These are phyloP conservation scores for Dothideomycetes sp. DNA, from an alignment of 2,329 filamentous ascomycete species.

Conservation along the genomic window DNA sequence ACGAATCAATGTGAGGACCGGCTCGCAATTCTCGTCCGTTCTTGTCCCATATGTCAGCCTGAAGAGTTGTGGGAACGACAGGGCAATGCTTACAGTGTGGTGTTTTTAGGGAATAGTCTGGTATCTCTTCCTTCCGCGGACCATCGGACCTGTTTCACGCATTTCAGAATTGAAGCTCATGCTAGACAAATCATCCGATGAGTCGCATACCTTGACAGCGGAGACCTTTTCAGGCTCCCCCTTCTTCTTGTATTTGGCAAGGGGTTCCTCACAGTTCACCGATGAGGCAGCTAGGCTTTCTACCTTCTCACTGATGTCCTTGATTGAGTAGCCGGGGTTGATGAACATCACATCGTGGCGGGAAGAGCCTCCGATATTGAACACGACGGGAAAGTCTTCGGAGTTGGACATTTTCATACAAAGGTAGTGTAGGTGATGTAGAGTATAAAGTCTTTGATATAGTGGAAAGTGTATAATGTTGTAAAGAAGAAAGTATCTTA, in stretches of 20 bases:
- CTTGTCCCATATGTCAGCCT: not conserved
- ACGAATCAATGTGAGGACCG: conserved; percentile 21
- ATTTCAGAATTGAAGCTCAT: too few species aligned
- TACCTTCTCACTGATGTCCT: conserved; percentile 14
- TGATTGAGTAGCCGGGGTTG: conserved; percentile 14
- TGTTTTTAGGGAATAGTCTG: conserved; percentile 22
- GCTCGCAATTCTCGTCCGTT: conserved; percentile 22
- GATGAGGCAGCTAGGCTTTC: conserved; percentile 14
- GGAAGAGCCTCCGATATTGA: conserved; percentile 22
- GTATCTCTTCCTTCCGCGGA: conserved; percentile 18
- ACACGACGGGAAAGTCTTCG: conserved; percentile 21
- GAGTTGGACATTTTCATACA: not conserved
- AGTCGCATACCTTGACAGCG: conserved; percentile 14
- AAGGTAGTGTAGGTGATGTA: too few species aligned
- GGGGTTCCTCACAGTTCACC: conserved; percentile 20
- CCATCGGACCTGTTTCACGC: conserved; percentile 24
- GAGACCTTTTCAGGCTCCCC: conserved; percentile 16
- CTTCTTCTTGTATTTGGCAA: conserved; percentile 25
- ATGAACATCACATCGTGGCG: conserved; percentile 24
- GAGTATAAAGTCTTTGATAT: too few species aligned
- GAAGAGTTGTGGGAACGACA: too few species aligned
- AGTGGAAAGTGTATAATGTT: too few species aligned
- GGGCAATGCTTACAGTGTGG: conserved; percentile 13
- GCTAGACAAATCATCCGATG: too few species aligned
- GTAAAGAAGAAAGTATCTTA: too few species aligned